Percentiles rank a stretch among this genome's conserved stretches.
Evolutionary conservation across 2,329 filamentous ascomycete genomes (phyloP).

Genomic region (Plectosphaerella plurivora): DNA sequence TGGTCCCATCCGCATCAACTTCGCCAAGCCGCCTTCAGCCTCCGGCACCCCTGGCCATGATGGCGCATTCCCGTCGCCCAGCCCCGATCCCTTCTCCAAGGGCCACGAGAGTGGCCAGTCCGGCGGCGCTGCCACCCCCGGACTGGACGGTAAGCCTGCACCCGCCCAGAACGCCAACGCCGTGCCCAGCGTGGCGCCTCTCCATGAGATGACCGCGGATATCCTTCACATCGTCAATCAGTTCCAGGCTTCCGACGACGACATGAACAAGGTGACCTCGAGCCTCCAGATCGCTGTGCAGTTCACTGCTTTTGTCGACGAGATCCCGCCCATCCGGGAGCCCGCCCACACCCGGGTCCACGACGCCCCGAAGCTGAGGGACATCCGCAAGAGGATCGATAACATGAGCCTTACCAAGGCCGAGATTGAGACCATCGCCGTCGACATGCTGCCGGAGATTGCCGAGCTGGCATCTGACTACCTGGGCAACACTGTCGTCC

Average conservation of each 20-base stretch:
- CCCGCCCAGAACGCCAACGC: constrained; percentile 30
- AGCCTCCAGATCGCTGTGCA: constrained; percentile 74
- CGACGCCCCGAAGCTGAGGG: constrained; percentile 88
- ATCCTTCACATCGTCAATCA: constrained; percentile 83
- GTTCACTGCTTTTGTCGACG: constrained; percentile 67
- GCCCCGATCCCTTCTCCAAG: constrained; percentile 76
- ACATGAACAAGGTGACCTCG: constrained; percentile 65
- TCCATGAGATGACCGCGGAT: constrained; percentile 75
- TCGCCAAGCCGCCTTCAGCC: constrained; percentile 89
- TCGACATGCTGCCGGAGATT: constrained; percentile 94
- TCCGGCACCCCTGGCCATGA: constrained; percentile 87
- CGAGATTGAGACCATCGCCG: constrained; percentile 89
- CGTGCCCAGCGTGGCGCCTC: constrained; percentile 63
- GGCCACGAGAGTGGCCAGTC: constrained; percentile 39
- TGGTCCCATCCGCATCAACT: constrained; percentile 91
- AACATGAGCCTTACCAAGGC: constrained; percentile 81
- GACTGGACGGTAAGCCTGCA: constrained; percentile 26
- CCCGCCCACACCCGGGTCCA: constrained; percentile 84
- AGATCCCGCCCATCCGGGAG: constrained; percentile 86
- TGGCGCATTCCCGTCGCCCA: constrained; percentile 83
- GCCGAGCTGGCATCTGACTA: constrained; percentile 94
- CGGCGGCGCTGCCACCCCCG: constrained; percentile 27
- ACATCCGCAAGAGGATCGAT: constrained; percentile 96
- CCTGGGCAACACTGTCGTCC: constrained; percentile 97
- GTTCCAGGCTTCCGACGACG: constrained; percentile 80